Percentiles rank a stretch among this genome's conserved stretches.
phyloP scores from a whole-genome alignment of 164 flowering plant species.

The Macadamia integrifolia region DNA sequence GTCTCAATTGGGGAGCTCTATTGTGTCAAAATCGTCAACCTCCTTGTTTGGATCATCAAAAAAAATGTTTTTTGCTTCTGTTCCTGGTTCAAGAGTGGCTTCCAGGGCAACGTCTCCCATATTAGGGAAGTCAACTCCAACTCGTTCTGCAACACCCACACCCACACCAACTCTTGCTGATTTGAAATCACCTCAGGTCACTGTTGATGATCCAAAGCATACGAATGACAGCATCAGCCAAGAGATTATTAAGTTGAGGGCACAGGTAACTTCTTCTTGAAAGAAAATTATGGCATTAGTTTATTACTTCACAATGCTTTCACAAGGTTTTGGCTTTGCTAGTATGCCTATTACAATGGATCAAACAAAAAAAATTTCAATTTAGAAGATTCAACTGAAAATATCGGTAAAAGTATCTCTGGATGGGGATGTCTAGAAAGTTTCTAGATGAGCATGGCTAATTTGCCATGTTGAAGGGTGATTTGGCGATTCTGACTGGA shows the following conservation, averaged over 20 bases:
- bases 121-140: constrained; percentile 44
- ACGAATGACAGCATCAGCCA: constrained; percentile 38
- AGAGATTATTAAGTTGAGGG: constrained; percentile 51
- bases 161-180: constrained; percentile 18
- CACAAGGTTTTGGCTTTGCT: background rate
- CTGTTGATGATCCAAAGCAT: constrained; percentile 32
- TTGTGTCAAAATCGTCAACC: constrained; percentile 30
- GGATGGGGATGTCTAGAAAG: too few relatives aligned
- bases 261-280: constrained; percentile 46
- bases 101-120: constrained; percentile 59
- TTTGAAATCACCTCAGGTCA: constrained; percentile 27
- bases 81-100: constrained; percentile 48
- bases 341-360: background rate
- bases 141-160: constrained; percentile 30
- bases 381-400: too few relatives aligned
- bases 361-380: background rate
- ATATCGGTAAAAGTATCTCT: too few relatives aligned
- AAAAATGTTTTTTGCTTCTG: constrained; percentile 35
- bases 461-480: too few relatives aligned
- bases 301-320: background rate
- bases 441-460: too few relatives aligned
- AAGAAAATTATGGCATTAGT: background rate
- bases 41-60: constrained; percentile 26
- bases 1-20: constrained; percentile 31
- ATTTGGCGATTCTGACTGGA: too few relatives aligned